Evolutionary conservation across 148 eudicot species (phyloP), one percentile per base, ranked within the genome.

Genomic region (Talinum fruticosum): DNA sequence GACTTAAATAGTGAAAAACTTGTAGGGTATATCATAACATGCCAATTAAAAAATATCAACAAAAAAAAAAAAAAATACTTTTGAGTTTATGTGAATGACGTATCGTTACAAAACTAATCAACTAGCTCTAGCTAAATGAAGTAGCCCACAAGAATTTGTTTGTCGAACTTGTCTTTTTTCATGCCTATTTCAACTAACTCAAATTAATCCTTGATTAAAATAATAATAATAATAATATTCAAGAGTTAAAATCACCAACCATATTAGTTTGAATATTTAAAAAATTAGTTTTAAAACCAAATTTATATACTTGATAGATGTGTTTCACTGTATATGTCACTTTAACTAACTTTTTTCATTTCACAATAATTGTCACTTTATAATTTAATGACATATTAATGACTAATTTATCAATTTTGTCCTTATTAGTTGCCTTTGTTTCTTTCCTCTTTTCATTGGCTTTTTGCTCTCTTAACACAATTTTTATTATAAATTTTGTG

Each of bases 131-230:
- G 76, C 66, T 62, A 62, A 66, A 76, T 86, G 86, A 88, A 85
- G 89, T 89, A 86, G 80, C 84, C 89, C 87, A 59, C 36, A 87
- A 82, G 85, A 82, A 85, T 79, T 66, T 45, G 69, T 32, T 67
- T 38, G 38, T 41, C 66, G 51, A 71, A 75, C 76, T 51, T 86
- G 82, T 86, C 87, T 85, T 85, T 71, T 74, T 76, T 70, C 76
- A 70, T 79, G 33, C 32, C 75, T 62, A 49, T 74, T 75, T 67
- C 73, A 88, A 87, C 89, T 83, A 83, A 78, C 66, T 81, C 83
- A 35, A 76, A 72, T 80, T 80, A 37, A 75, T 45, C 62, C 66
- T 44, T n/a, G 10, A 75, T 84, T 59, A 69, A 77, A 68, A 26
- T 15, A 54, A 54, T 19, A 23, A 62, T 26, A 28, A 62, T 28